Percentiles rank a stretch among this genome's conserved stretches.
Conservation (phyloP, 2,329 filamentous ascomycete species). For the Chalaropsis ovoidea region DNA sequence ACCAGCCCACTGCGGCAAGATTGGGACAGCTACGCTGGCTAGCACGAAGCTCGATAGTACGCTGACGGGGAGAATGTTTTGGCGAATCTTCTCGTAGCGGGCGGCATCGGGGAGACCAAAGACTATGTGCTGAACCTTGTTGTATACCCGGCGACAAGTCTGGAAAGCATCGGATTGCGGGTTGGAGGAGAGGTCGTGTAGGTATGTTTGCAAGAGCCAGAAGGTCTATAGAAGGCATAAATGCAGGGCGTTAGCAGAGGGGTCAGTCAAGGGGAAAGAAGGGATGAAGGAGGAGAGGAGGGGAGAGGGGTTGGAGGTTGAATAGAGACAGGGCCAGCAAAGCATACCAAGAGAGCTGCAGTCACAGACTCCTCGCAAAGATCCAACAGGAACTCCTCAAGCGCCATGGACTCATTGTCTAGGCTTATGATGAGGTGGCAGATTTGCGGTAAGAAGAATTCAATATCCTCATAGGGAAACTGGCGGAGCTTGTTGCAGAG, state of each 20-base stretch:
- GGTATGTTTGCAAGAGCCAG: conserved; percentile 82
- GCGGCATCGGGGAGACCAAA: conserved; percentile 64
- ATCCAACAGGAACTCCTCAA: conserved; percentile 80
- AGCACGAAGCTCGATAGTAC: conserved; percentile 72
- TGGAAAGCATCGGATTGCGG: conserved; percentile 69
- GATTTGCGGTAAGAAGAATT: conserved; percentile 82
- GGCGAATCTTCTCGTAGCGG: conserved; percentile 64
- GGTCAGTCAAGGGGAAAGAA: not conserved
- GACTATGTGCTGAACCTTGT: conserved; percentile 79
- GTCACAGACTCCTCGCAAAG: conserved; percentile 81
- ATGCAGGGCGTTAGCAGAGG: not conserved
- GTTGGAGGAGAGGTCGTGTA: conserved; percentile 66
- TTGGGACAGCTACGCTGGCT: conserved; percentile 63
- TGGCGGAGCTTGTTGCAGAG: conserved; percentile 80
- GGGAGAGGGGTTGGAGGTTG: not conserved
- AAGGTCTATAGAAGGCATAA: conserved; percentile 52
- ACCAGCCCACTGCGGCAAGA: conserved; percentile 67
- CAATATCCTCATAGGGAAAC: conserved; percentile 83
- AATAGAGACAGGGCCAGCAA: conserved; percentile 26
- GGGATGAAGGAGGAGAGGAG: not conserved
- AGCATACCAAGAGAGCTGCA: conserved; percentile 63
- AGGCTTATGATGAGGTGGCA: conserved; percentile 81
- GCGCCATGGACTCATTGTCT: conserved; percentile 82
- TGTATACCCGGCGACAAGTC: conserved; percentile 74
- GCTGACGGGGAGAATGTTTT: conserved; percentile 70